Evolutionary conservation across 2,329 filamentous ascomycete genomes (phyloP).

Genomic region (Ophiocordyceps robertsii): DNA sequence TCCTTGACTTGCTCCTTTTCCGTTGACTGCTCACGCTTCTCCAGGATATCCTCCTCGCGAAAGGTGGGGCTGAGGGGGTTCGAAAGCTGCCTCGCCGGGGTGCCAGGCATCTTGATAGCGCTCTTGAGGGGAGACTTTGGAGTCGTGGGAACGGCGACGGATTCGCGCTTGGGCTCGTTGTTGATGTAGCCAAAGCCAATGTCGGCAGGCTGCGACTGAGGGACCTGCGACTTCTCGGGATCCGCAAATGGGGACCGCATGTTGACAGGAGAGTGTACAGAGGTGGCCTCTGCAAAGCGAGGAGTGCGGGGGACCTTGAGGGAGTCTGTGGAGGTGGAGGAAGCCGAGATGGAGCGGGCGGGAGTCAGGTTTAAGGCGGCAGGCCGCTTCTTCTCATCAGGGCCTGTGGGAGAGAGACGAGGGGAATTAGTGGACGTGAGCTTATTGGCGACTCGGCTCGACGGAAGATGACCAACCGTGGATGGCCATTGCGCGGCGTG

Average conservation of each 20-base stretch:
- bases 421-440: neutral
- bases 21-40: conserved; percentile 69
- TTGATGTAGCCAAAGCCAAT: conserved; percentile 88
- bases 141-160: conserved; percentile 49
- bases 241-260: conserved; percentile 44
- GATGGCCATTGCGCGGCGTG: conserved; percentile 18
- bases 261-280: conserved; percentile 65
- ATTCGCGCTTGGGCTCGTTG: conserved; percentile 32
- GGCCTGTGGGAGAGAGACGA: conserved; percentile 9
- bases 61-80: conserved; percentile 89
- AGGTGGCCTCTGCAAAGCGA: conserved; percentile 70
- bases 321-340: conserved; percentile 39
- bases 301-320: conserved; percentile 59
- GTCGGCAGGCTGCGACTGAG: conserved; percentile 64
- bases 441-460: neutral
- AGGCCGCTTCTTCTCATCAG: conserved; percentile 44
- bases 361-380: conserved; percentile 40
- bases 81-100: conserved; percentile 55
- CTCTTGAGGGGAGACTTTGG: conserved; percentile 78
- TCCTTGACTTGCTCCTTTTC: conserved; percentile 82
- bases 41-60: conserved; percentile 70
- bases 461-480: conserved; percentile 21
- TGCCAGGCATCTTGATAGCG: conserved; percentile 77
- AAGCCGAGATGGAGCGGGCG: conserved; percentile 32
- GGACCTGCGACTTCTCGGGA: conserved; percentile 36